Evolutionary conservation across 257 asterid genomes (phyloP).

Genomic region (Eustoma russellianum): DNA sequence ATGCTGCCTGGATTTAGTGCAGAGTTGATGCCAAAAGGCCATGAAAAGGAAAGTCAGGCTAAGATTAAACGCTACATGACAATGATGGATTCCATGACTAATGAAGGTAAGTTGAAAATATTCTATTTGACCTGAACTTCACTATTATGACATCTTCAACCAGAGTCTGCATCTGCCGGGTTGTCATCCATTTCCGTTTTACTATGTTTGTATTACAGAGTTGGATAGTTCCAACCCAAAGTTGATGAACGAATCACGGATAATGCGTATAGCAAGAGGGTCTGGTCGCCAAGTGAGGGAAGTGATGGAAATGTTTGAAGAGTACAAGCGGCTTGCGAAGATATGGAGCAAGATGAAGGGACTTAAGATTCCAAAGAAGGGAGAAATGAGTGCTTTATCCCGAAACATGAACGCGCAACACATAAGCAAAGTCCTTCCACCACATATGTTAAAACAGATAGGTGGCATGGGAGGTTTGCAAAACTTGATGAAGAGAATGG

Average conservation of each 20-base stretch:
- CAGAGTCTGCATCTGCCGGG: background rate
- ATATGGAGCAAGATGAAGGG: conserved; percentile 98
- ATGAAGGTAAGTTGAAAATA: conserved; percentile 49
- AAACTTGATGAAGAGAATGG: conserved; percentile 92
- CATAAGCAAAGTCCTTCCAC: conserved; percentile 92
- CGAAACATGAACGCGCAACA: conserved; percentile 85
- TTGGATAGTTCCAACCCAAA: conserved; percentile 85
- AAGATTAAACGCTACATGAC: conserved; percentile 91
- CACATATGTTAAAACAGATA: conserved; percentile 87
- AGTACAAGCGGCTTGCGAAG: conserved; percentile 86
- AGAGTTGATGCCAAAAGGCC: conserved; percentile 94
- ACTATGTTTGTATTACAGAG: conserved; percentile 35
- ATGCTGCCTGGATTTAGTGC: conserved; percentile 95
- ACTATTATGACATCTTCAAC: background rate
- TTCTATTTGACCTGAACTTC: background rate
- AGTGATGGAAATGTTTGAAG: conserved; percentile 91
- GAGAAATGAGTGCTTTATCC: conserved; percentile 79
- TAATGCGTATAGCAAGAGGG: conserved; percentile 84
- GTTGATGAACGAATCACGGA: conserved; percentile 76
- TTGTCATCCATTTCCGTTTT: background rate
- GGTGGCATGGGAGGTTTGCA: conserved; percentile 97
- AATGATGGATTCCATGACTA: conserved; percentile 99
- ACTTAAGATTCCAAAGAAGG: conserved; percentile 91
- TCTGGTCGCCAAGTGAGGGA: conserved; percentile 69
- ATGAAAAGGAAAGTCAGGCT: conserved; percentile 84